Base-by-base conservation (phyloP, 1,139 yeast species). In the Pichia sp. region DNA sequence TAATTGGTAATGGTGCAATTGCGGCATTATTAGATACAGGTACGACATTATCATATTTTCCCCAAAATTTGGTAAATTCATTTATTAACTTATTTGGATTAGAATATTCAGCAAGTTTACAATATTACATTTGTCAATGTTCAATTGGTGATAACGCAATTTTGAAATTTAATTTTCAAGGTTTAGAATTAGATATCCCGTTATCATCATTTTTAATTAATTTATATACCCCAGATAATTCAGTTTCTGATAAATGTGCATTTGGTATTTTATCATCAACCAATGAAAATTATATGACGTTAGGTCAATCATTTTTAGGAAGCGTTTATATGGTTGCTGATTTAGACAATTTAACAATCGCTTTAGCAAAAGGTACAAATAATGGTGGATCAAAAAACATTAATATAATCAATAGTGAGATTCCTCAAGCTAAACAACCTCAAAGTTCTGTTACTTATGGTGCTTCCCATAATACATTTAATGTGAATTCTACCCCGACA, bases 301-400 rank as follows among this genome's bases (percentile, higher is more conserved):
- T 87, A 12, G 96, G 96, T 39, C 95, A 86, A 62, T 74, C 81
- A 30, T 80, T 87, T 64, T 66, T 89, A 56, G 73, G 87, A 49
- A 70, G 76, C 43, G 89, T 86, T 8, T 87, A 87, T 60, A 76
- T 81, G 45, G 95, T 87, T 35, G 87, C 75, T 56, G 94, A 87
- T 62, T 65, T 87, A 51, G 89, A 82, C 27, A 76, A 74, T 51
- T 64, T 68, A 42, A 77, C 79, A 57, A 69, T 87, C 26, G 79
- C 84, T 0, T 51, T 89, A 45, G 96, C 94, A 1, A 87, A 76
- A 22, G 51, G 46, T 27, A 22, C 45, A 4, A 30, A 43, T 24
- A 22, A 12, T 8, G 39, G 38, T 1, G 40, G 34, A 23, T 29
- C 40, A 6, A 8, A 22, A n/a, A 37, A 28, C 12, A 37, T 48